Conservation (phyloP, 306 rosid species). For the Nissolia schottii region DNA sequence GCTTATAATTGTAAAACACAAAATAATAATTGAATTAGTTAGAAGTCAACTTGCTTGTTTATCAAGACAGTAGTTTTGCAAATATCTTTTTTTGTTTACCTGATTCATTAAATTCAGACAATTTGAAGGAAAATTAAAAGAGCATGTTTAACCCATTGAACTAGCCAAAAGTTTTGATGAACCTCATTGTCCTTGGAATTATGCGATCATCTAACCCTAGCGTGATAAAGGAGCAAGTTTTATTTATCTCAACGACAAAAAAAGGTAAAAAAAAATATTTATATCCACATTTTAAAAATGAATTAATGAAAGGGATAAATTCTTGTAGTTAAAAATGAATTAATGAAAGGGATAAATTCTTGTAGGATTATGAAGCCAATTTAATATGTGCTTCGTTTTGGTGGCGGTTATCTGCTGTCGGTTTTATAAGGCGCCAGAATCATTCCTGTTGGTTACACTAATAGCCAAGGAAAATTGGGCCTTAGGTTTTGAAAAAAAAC, state of each 20-base stretch:
- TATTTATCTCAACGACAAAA: neutral
- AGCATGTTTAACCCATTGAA: neutral
- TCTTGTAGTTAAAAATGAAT: too few relatives aligned
- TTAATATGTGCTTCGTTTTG: too few relatives aligned
- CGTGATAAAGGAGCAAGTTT: constrained; percentile 11
- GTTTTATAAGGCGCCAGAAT: too few relatives aligned
- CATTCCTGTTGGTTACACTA: too few relatives aligned
- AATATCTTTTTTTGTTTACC: neutral
- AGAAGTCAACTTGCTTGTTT: constrained; percentile 6
- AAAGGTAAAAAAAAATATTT: neutral
- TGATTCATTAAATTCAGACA: neutral
- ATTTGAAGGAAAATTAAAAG: neutral
- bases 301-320: neutral
- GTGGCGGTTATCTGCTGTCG: too few relatives aligned
- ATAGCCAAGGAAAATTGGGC: too few relatives aligned
- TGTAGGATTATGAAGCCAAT: too few relatives aligned
- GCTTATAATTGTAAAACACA: neutral
- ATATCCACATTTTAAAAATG: neutral
- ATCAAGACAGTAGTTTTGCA: neutral
- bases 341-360: too few relatives aligned
- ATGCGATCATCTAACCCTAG: neutral
- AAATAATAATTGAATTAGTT: constrained; percentile 10
- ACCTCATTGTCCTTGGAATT: neutral
- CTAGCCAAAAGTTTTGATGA: neutral
- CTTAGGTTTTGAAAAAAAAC: too few relatives aligned